Base-by-base conservation (phyloP, 805 yeast genomes). In the Starmerella roubikii region DNA sequence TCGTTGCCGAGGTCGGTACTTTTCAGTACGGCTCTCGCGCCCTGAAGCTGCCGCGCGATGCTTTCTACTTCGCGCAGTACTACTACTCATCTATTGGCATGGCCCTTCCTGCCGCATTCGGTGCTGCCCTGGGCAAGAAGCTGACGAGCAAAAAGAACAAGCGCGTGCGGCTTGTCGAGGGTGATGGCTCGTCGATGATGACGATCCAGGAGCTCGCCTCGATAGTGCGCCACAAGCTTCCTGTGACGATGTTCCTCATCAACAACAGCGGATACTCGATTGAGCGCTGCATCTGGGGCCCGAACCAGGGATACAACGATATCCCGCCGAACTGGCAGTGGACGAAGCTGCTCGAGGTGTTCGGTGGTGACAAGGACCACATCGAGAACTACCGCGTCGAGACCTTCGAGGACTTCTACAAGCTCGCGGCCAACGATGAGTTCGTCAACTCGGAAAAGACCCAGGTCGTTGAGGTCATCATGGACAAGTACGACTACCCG, bases 151-250 rank as follows among this genome's bases (percentile, higher is more conserved):
- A 50, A 11, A 51, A 52, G 30, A 46, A 52, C 33, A 68, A 76
- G 24, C 70, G 93, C 51, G 66, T 85, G 33, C 65, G 83, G 17
- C 63, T 85, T 19, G 61, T 83, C 15, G 85, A 81, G 64, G 95
- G 96, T 40, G 96, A 86, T 57, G 96, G 96, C 1, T 77, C 94
- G 2, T 88, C 94, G 2, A 94, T 83, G 63, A 81, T 86, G 94
- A 84, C 95, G 4, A 66, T 79, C 39, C 94, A 86, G 65, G 96
- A 86, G 54, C 58, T 77, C 35, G 72, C 83, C 1, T 67, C 82
- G 2, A 72, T 71, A 53, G 57, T 79, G 29, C 69, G 82, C 45
- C 63, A 69, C 45, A 64, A 66, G 16, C 65, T 78, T 30, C 71
- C 70, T 27, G 83, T 93, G 18, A 71, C 78, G 30, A 68, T 86